Evolutionary conservation across 208 protist genomes (phyloP).

Genomic region (Trypanosoma avium): DNA sequence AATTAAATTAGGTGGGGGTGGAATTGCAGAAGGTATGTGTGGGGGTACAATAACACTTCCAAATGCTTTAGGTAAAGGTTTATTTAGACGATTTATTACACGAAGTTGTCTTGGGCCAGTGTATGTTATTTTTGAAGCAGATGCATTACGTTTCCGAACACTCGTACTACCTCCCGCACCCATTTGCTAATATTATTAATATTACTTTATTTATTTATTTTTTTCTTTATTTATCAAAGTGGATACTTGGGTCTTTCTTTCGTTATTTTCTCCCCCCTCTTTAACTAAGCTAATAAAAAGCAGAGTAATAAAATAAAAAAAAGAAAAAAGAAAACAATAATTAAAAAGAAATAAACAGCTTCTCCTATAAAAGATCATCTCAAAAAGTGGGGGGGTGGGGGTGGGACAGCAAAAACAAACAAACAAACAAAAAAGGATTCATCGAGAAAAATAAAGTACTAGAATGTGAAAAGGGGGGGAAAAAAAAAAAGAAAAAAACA

Average conservation of each 20-base stretch:
- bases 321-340: neutral
- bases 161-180: slow-evolving; percentile 44
- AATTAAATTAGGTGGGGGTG: slow-evolving; percentile 13
- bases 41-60: neutral
- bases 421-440: too few relatives aligned
- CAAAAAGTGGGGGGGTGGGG: too few relatives aligned
- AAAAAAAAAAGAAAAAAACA: too few relatives aligned
- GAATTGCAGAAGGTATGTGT: slow-evolving; percentile 1
- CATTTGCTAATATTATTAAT: slow-evolving; percentile 19
- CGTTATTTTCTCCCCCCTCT: neutral
- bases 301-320: neutral
- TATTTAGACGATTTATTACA: neutral
- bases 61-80: neutral
- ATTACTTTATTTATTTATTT: neutral
- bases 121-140: neutral
- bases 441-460: too few relatives aligned
- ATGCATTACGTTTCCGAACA: neutral
- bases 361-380: too few relatives aligned
- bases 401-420: too few relatives aligned
- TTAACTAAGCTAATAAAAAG: slow-evolving; percentile 11
- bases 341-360: neutral
- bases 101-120: neutral
- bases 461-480: too few relatives aligned
- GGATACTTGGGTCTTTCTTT: neutral
- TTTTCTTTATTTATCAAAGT: neutral